These are phyloP conservation scores for Aspergillus persii DNA, from an alignment of 2,329 filamentous ascomycete genomes.

Conservation along the genomic window DNA sequence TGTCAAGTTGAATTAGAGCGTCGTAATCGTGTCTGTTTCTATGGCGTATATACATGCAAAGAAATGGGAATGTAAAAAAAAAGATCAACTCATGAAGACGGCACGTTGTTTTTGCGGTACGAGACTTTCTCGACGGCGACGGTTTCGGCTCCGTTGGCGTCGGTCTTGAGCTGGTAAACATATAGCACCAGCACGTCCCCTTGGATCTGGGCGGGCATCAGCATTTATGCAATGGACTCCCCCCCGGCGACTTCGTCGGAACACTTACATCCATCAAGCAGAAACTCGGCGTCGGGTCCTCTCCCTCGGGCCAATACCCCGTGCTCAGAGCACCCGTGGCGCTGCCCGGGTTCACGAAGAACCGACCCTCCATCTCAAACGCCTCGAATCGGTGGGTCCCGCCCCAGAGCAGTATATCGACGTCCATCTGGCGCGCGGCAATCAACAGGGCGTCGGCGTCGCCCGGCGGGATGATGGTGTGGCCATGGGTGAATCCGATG, in stretches of 20 bases:
- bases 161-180: slow-evolving; percentile 82
- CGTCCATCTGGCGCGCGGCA: slow-evolving; percentile 68
- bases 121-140: slow-evolving; percentile 84
- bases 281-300: slow-evolving; percentile 84
- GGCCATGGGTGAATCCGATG: slow-evolving; percentile 69
- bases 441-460: slow-evolving; percentile 67
- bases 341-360: slow-evolving; percentile 69
- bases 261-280: slow-evolving; percentile 92
- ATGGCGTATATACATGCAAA: slow-evolving; percentile 33
- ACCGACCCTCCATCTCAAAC: slow-evolving; percentile 69
- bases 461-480: slow-evolving; percentile 66
- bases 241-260: not conserved
- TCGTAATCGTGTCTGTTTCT: slow-evolving; percentile 20
- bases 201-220: slow-evolving; percentile 65
- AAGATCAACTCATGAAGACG: slow-evolving; percentile 47
- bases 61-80: slow-evolving; percentile 5
- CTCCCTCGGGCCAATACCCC: slow-evolving; percentile 56
- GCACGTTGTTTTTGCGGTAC: slow-evolving; percentile 72
- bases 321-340: slow-evolving; percentile 65
- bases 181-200: slow-evolving; percentile 94
- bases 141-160: slow-evolving; percentile 72
- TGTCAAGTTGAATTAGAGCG: slow-evolving; percentile 9
- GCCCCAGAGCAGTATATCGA: slow-evolving; percentile 67
- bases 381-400: slow-evolving; percentile 69
- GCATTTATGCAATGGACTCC: not conserved